phyloP scores from a whole-genome alignment of 1,284 basidiomycete species.

The Heimioporus retisporus region DNA sequence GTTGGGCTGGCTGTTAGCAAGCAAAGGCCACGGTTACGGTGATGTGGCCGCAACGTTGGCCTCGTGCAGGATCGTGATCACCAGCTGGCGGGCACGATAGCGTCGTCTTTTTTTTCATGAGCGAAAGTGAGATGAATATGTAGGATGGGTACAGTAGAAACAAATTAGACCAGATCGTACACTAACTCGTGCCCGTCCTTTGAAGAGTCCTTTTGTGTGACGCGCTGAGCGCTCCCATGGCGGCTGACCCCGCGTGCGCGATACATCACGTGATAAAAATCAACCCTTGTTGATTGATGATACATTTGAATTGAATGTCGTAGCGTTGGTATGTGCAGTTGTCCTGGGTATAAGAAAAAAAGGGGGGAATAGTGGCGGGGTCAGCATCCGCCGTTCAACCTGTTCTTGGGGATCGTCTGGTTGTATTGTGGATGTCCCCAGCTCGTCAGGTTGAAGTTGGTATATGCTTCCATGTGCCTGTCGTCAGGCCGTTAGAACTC shows the following conservation, averaged over 20 bases:
- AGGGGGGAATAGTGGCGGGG: slow-evolving; percentile 10
- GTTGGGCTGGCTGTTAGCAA: slow-evolving; percentile 24
- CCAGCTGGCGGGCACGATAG: slow-evolving; percentile 34
- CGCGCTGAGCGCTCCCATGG: slow-evolving; percentile 30
- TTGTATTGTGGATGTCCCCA: slow-evolving; percentile 48
- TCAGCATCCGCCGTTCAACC: slow-evolving; percentile 45
- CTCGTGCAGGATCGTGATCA: slow-evolving; percentile 21
- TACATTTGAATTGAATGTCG: neutral
- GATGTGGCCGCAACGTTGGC: slow-evolving; percentile 40
- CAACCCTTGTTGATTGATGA: slow-evolving; percentile 23
- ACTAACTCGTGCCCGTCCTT: slow-evolving; percentile 8
- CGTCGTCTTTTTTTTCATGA: slow-evolving; percentile 1
- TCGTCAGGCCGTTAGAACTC: slow-evolving; percentile 5
- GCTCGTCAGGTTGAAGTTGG: slow-evolving; percentile 49
- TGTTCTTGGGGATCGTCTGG: slow-evolving; percentile 50
- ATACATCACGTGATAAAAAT: slow-evolving; percentile 44
- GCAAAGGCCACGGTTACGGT: slow-evolving; percentile 17
- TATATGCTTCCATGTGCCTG: slow-evolving; percentile 51
- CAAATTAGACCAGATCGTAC: slow-evolving; percentile 31
- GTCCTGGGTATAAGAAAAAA: neutral
- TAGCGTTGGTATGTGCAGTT: slow-evolving; percentile 8
- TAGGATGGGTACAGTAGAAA: slow-evolving; percentile 38
- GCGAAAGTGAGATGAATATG: slow-evolving; percentile 27
- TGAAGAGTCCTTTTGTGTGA: slow-evolving; percentile 17
- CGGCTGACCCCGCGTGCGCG: slow-evolving; percentile 13